Base-by-base conservation (phyloP, 2,329 filamentous ascomycete species). In the Tricladium varicosporioides region DNA sequence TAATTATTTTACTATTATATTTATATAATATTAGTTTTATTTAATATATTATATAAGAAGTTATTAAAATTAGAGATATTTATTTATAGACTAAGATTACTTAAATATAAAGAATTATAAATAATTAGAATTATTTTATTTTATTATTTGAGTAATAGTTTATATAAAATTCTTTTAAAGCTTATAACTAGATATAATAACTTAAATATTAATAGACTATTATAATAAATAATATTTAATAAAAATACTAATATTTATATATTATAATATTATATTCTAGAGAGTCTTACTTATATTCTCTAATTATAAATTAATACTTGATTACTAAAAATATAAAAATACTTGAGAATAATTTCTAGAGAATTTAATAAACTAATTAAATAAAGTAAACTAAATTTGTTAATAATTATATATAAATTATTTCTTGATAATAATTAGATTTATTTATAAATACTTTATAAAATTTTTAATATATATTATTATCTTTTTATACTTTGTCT, bases 351-450 rank as follows among this genome's bases (percentile, higher is more conserved):
- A 51, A 53, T 60, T 62, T 54, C 5, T 42, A 45, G 51, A 60
- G 32, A 62, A 54, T 11, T n/a, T 33, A 53, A 49, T 52, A 16
- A 63, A 53, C 46, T 60, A n/a, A 32, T 36, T 56, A 43, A 61
- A 63, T 15, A 61, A 53, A 46, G 7, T 33, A 45, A 49, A 15
- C 42, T 60, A 13, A 44, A 70, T 69, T 1, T 58, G 60, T 2
- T 66, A 48, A 58, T 65, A 60, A 18, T 63, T 54, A 14, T 68
- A 53, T 18, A 62, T 62, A 43, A 63, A 71, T 10, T 48, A 50
- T 60, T 70, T 63, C 56, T 63, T 65, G 14, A 53, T 70, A 16
- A 54, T 70, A 31, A 57, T 66, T 27, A 70, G 55, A 51, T 62
- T 67, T 15, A 61, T 66, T 31, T 70, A 43, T n/a, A 69, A 10